Percentiles rank a stretch among this genome's conserved stretches.
Evolutionary conservation across 2,329 filamentous ascomycete genomes (phyloP).

Genomic region (Biscogniauxia mediterranea): DNA sequence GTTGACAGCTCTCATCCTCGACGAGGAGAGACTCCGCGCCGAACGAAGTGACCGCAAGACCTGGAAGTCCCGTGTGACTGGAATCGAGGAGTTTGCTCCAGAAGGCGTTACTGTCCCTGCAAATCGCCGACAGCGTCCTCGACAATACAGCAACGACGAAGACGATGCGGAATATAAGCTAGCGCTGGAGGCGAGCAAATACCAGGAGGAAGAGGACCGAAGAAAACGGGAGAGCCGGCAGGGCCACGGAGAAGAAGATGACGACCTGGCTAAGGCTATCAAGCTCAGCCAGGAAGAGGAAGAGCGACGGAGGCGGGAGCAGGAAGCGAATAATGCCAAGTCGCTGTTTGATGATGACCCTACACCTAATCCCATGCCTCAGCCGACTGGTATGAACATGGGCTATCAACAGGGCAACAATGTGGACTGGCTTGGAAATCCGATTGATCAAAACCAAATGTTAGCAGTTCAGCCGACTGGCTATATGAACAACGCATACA

Average conservation of each 20-base stretch:
- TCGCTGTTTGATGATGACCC: constrained; percentile 85
- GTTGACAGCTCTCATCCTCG: constrained; percentile 83
- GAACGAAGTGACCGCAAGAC: constrained; percentile 89
- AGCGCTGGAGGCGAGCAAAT: constrained; percentile 91
- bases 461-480: constrained; percentile 78
- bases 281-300: constrained; percentile 94
- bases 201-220: constrained; percentile 88
- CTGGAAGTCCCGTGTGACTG: constrained; percentile 95
- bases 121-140: constrained; percentile 46
- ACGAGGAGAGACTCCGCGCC: constrained; percentile 86
- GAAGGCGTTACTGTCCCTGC: constrained; percentile 40
- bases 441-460: constrained; percentile 73
- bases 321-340: constrained; percentile 81
- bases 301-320: constrained; percentile 78
- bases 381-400: constrained; percentile 89
- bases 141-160: constrained; percentile 62
- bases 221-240: constrained; percentile 67
- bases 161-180: constrained; percentile 89
- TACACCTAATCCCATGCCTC: constrained; percentile 57
- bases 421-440: constrained; percentile 97
- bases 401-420: constrained; percentile 96
- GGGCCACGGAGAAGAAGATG: constrained; percentile 67
- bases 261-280: constrained; percentile 92
- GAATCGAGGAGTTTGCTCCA: constrained; percentile 76
- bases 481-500: constrained; percentile 52